These are phyloP conservation scores for Pichia sp. DNA, from an alignment of 1,139 yeast genomes.

Conservation along the genomic window DNA sequence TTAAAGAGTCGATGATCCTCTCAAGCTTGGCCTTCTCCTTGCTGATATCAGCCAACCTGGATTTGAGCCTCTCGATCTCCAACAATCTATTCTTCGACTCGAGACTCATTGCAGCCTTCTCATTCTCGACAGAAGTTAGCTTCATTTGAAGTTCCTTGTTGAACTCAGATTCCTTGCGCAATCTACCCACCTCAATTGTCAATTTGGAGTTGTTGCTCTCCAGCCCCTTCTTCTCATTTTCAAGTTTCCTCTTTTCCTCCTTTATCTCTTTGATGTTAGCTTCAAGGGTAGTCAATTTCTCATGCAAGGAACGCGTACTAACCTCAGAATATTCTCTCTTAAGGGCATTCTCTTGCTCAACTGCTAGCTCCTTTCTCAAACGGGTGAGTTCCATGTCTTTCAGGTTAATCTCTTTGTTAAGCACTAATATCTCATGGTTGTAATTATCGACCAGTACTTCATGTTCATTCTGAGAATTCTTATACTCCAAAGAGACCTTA, in stretches of 20 bases:
- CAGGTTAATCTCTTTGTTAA: constrained; percentile 14
- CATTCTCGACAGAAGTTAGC: constrained; percentile 7
- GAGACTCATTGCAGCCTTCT: constrained; percentile 7
- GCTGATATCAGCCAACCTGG: constrained; percentile 10
- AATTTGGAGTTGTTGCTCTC: constrained; percentile 9
- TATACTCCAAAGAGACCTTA: constrained; percentile 19
- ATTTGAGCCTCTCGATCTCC: constrained; percentile 9
- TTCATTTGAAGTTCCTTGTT: constrained; percentile 9
- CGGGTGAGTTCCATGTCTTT: constrained; percentile 17
- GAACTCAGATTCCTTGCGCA: neutral
- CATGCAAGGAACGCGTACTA: constrained; percentile 17
- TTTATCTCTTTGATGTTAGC: constrained; percentile 8
- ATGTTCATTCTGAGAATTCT: constrained; percentile 16
- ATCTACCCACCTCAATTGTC: neutral
- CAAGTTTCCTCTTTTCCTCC: constrained; percentile 10
- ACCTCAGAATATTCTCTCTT: neutral
- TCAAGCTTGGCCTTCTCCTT: constrained; percentile 5
- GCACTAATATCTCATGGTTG: constrained; percentile 9
- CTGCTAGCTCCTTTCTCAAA: constrained; percentile 7
- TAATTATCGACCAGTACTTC: constrained; percentile 4
- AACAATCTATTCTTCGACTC: constrained; percentile 1
- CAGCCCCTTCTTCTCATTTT: constrained; percentile 12
- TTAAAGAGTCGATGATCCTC: neutral
- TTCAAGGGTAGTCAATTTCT: constrained; percentile 7
- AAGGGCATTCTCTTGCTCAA: too few species aligned